These are phyloP conservation scores for Neurospora sp. DNA, from an alignment of 495 filamentous ascomycete species.

Conservation along the genomic window DNA sequence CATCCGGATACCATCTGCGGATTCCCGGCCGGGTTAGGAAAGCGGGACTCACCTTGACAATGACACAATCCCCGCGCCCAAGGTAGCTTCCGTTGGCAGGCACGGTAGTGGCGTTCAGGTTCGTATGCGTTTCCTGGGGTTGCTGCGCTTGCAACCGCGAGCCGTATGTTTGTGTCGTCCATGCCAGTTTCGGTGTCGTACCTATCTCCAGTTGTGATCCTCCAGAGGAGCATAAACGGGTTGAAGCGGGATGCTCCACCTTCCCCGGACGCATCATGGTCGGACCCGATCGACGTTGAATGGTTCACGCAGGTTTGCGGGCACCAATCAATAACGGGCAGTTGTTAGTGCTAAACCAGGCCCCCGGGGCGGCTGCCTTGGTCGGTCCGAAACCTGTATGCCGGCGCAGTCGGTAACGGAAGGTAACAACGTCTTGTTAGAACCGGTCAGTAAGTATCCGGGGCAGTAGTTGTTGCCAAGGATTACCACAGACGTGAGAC, in stretches of 20 bases:
- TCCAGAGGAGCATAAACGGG: not conserved
- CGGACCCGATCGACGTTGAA: not conserved
- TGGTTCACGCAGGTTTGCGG: constrained; percentile 4
- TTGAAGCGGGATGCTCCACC: not conserved
- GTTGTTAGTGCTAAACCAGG: not conserved
- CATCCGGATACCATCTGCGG: not conserved
- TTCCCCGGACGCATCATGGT: not conserved
- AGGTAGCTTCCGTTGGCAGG: not conserved
- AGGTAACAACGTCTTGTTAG: not conserved
- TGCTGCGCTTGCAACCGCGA: not conserved
- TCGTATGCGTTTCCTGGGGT: not conserved
- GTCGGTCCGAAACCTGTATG: not conserved
- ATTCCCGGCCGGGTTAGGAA: not conserved
- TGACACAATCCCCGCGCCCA: not conserved
- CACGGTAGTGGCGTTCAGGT: not conserved
- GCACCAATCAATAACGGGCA: constrained; percentile 8
- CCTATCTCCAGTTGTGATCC: not conserved
- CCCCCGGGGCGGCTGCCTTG: not conserved
- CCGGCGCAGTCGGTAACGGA: not conserved
- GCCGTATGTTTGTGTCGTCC: not conserved
- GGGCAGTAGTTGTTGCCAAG: not conserved
- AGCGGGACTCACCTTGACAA: not conserved
- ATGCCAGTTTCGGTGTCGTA: not conserved
- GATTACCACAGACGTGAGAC: not conserved
- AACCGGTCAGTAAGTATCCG: not conserved